phyloP scores from a whole-genome alignment of 192 early-diverging fungal species.

The Gorgonomyces haynaldii region DNA sequence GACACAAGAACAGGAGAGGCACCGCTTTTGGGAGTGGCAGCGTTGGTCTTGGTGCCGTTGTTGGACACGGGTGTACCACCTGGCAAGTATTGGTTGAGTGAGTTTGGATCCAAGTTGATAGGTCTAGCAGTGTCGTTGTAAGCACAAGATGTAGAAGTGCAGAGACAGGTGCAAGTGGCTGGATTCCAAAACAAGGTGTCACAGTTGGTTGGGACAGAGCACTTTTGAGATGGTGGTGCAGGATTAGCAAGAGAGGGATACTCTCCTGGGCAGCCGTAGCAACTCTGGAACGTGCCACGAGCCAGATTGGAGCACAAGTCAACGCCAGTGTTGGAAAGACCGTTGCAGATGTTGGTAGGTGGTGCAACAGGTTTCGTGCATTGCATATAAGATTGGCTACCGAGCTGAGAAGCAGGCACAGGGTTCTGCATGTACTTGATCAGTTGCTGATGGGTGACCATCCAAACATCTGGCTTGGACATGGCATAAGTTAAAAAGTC shows the following conservation, averaged over 20 bases:
- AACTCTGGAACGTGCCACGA: slow-evolving; percentile 7
- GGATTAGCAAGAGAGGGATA: slow-evolving; percentile 14
- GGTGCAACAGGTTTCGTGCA: slow-evolving; percentile 45
- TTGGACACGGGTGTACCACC: too few relatives aligned
- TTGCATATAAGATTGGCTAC: slow-evolving; percentile 51
- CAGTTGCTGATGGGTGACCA: slow-evolving; percentile 58
- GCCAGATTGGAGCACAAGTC: slow-evolving; percentile 9
- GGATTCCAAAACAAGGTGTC: slow-evolving; percentile 64
- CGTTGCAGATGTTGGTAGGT: slow-evolving; percentile 61
- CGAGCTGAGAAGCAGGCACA: slow-evolving; percentile 55
- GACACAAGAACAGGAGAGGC: too few relatives aligned
- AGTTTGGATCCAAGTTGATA: too few relatives aligned
- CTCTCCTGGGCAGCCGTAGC: slow-evolving; percentile 14
- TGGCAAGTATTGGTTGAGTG: too few relatives aligned
- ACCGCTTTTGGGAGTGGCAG: too few relatives aligned
- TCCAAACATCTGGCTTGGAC: slow-evolving; percentile 53
- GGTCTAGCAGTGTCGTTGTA: too few relatives aligned
- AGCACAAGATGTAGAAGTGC: slow-evolving; percentile 40
- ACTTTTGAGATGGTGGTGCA: slow-evolving; percentile 13
- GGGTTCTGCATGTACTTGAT: slow-evolving; percentile 70
- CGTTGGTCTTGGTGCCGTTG: too few relatives aligned
- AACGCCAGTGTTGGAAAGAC: slow-evolving; percentile 23
- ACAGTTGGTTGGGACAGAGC: slow-evolving; percentile 45
- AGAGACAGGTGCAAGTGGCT: slow-evolving; percentile 46
- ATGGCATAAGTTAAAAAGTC: slow-evolving; percentile 43